Evolutionary conservation across 768 basidiomycete genomes (phyloP), one percentile per base, ranked within the genome.

Genomic region (Lyophyllum atratum): DNA sequence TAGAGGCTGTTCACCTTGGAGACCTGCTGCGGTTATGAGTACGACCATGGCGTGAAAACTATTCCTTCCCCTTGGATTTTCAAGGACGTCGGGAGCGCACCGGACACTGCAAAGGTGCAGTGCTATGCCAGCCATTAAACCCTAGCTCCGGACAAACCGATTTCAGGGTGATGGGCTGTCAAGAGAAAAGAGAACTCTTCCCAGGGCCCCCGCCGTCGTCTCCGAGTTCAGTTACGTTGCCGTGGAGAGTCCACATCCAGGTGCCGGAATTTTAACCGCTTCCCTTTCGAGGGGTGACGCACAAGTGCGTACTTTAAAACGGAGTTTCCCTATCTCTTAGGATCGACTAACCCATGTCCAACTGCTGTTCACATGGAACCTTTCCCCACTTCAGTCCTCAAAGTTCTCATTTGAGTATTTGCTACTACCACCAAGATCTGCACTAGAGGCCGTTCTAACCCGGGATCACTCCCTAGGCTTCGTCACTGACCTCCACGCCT

Each of bases 371-470:
- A 82, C 86, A 86, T 83, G 85, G 85, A 87, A 87, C 86, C 86
- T 85, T 87, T 89, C 86, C 85, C 86, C 86, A 87, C 86, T 87
- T n/a, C n/a, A n/a, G n/a, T n/a, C n/a, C n/a, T n/a, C n/a, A n/a
- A n/a, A n/a, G n/a, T n/a, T n/a, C n/a, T n/a, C n/a, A n/a, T n/a
- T n/a, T n/a, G n/a, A n/a, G n/a, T n/a, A n/a, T n/a, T n/a, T n/a
- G n/a, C n/a, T n/a, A n/a, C n/a, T n/a, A n/a, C n/a, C n/a, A n/a
- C n/a, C n/a, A n/a, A n/a, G n/a, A n/a, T n/a, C n/a, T n/a, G n/a
- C n/a, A n/a, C n/a, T n/a, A n/a, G n/a, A n/a, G n/a, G n/a, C n/a
- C n/a, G n/a, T n/a, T n/a, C n/a, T n/a, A n/a, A n/a, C n/a, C n/a
- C n/a, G n/a, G n/a, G n/a, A n/a, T n/a, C n/a, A n/a, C n/a, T n/a